A percentile compares a stretch with the other conserved stretches of the same genome.
Conservation (phyloP, 768 basidiomycete species). For the Boletus rubescentipes region DNA sequence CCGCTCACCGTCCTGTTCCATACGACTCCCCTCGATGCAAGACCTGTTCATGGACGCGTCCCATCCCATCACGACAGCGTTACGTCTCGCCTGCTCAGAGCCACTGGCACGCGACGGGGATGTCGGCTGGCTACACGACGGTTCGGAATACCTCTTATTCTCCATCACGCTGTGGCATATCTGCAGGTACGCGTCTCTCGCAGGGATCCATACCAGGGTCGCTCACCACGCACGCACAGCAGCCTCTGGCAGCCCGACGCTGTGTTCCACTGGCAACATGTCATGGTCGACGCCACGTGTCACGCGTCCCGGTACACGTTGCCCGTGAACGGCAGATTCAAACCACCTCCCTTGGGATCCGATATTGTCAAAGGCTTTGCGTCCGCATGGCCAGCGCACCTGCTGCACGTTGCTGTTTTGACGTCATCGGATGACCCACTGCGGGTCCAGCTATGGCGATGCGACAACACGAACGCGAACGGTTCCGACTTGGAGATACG, state of each 20-base stretch:
- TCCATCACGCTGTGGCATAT: constrained; percentile 79
- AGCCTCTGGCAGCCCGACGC: not conserved
- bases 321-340: too few relatives aligned
- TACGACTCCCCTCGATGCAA: not conserved
- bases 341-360: too few relatives aligned
- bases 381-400: not conserved
- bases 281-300: not conserved
- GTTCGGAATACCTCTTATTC: constrained; percentile 62
- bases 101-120: constrained; percentile 28
- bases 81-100: not conserved
- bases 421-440: not conserved
- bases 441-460: not conserved
- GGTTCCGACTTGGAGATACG: not conserved
- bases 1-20: not conserved
- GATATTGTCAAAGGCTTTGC: not conserved
- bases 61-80: not conserved
- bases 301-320: too few relatives aligned
- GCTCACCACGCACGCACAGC: too few relatives aligned
- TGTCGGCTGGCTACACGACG: constrained; percentile 54
- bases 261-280: too few relatives aligned
- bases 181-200: constrained; percentile 59
- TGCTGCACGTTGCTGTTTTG: not conserved
- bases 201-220: too few relatives aligned
- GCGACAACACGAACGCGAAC: not conserved
- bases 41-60: not conserved